Evolutionary conservation across 495 filamentous ascomycete species (phyloP).

Genomic region (Achaetomiella virescens): DNA sequence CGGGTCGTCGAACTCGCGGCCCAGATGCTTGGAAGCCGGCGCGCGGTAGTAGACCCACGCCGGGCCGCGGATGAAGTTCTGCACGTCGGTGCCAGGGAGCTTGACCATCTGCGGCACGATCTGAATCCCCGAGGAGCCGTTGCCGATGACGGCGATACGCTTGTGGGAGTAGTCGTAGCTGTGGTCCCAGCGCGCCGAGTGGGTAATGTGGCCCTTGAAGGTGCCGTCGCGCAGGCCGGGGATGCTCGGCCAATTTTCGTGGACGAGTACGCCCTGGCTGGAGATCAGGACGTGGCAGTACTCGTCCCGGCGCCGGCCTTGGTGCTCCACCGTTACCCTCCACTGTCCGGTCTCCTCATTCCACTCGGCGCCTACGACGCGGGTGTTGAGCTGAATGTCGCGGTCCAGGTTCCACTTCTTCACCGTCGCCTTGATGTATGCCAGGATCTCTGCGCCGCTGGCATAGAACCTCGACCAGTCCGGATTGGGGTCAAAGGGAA

Average conservation of each 20-base stretch:
- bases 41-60: background rate
- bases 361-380: conserved; percentile 51
- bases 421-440: conserved; percentile 57
- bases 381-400: conserved; percentile 44
- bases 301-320: conserved; percentile 30
- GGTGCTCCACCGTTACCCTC: conserved; percentile 35
- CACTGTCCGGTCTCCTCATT: conserved; percentile 46
- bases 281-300: conserved; percentile 47
- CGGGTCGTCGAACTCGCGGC: conserved; percentile 32
- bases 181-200: conserved; percentile 46
- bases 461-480: conserved; percentile 59
- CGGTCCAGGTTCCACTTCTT: conserved; percentile 57
- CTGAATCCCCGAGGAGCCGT: conserved; percentile 51
- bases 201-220: conserved; percentile 53
- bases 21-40: background rate
- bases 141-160: conserved; percentile 53
- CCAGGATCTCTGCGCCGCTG: conserved; percentile 55
- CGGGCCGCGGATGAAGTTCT: conserved; percentile 28
- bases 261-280: conserved; percentile 52
- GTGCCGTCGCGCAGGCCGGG: conserved; percentile 47
- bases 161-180: conserved; percentile 45
- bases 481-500: conserved; percentile 55
- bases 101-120: conserved; percentile 37
- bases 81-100: conserved; percentile 47
- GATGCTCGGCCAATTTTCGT: conserved; percentile 51